These are phyloP conservation scores for Suillus luteus DNA, from an alignment of 768 basidiomycete species.

Conservation along the genomic window DNA sequence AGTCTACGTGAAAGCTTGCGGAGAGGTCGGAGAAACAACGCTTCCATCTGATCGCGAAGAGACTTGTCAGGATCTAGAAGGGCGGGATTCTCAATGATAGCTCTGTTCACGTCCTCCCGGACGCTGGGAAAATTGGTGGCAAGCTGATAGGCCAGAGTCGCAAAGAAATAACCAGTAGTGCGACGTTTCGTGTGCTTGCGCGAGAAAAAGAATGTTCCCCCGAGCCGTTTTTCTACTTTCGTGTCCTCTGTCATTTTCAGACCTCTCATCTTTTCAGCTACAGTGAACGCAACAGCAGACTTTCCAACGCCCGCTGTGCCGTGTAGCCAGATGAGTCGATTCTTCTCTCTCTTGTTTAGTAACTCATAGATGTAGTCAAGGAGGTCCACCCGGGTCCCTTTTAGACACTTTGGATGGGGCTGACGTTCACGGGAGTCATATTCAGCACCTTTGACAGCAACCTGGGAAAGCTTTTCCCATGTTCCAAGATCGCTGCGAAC, in stretches of 20 bases:
- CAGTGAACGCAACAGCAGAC: constrained; percentile 3
- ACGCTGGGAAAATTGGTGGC: not conserved
- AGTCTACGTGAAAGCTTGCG: not conserved
- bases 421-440: not conserved
- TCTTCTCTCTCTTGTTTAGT: not conserved
- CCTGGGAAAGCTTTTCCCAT: not conserved
- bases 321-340: not conserved
- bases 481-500: not conserved
- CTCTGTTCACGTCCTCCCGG: not conserved
- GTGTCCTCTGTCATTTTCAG: not conserved
- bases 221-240: not conserved
- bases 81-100: not conserved
- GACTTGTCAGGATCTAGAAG: constrained; percentile 1
- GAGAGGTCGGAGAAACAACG: not conserved
- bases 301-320: not conserved
- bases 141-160: not conserved
- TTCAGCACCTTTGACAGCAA: not conserved
- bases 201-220: not conserved
- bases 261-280: not conserved
- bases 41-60: not conserved
- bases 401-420: not conserved
- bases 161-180: not conserved
- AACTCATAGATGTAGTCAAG: not conserved
- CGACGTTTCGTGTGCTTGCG: constrained; percentile 1
- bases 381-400: not conserved